Percentiles rank a stretch among this genome's conserved stretches.
Conservation (phyloP, 2,329 filamentous ascomycete genomes). For the Tolypocladium inflatum region DNA sequence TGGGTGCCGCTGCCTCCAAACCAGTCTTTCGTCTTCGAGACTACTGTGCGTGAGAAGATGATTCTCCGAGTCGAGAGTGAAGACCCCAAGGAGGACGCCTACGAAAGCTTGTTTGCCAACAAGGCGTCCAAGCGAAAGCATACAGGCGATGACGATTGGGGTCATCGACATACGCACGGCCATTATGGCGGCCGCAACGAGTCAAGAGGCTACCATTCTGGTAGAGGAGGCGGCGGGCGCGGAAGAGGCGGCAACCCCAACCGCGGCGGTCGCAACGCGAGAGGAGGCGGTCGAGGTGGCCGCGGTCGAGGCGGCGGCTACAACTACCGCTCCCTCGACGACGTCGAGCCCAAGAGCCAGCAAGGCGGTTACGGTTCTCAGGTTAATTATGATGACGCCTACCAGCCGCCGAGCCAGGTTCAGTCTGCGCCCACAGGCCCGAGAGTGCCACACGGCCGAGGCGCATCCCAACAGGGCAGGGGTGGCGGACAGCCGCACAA, state of each 20-base stretch:
- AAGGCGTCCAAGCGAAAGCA: slow-evolving; percentile 51
- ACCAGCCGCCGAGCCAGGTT: slow-evolving; percentile 14
- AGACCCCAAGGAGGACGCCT: slow-evolving; percentile 49
- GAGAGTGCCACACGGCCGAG: not conserved
- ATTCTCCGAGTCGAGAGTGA: slow-evolving; percentile 73
- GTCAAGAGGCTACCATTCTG: slow-evolving; percentile 31
- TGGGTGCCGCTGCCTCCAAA: slow-evolving; percentile 71
- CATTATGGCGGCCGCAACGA: slow-evolving; percentile 28
- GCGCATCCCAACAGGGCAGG: not conserved
- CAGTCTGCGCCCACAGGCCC: slow-evolving; percentile 9
- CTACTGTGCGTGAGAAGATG: slow-evolving; percentile 77
- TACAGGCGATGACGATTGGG: slow-evolving; percentile 37
- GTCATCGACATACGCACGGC: slow-evolving; percentile 20
- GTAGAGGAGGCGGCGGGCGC: slow-evolving; percentile 24
- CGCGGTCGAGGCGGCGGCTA: slow-evolving; percentile 38
- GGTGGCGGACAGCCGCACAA: slow-evolving; percentile 9
- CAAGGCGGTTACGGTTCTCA: slow-evolving; percentile 30
- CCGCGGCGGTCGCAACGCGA: slow-evolving; percentile 27
- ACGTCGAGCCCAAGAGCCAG: slow-evolving; percentile 42
- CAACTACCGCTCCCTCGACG: slow-evolving; percentile 59
- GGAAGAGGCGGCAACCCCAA: slow-evolving; percentile 27
- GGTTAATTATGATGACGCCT: slow-evolving; percentile 39
- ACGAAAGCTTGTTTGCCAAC: slow-evolving; percentile 52
- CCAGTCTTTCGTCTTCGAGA: slow-evolving; percentile 68
- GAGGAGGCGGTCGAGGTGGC: slow-evolving; percentile 31